Base-by-base conservation (phyloP, 805 yeast genomes). In the Candida pseudofarinosa region DNA sequence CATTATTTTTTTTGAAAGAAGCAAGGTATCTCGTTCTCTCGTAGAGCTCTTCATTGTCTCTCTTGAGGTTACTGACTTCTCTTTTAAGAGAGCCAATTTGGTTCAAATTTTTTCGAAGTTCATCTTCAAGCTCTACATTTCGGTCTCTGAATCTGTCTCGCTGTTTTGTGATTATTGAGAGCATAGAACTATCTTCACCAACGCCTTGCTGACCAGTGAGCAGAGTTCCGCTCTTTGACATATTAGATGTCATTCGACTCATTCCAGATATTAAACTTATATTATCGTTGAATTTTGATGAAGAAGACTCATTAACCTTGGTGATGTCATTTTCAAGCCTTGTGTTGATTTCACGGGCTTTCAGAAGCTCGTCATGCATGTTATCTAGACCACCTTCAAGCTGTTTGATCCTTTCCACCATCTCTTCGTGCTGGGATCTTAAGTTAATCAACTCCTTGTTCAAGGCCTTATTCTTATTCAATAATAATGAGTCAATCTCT, bases 121-220 rank as follows among this genome's bases (percentile, higher is more conserved):
- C 95, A 43, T 85, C 85, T 60, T 91, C 98, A 42, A 93, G 73
- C 58, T 88, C 96, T 44, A 77, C 78, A 55, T 85, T 88, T 42
- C 88, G 76, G n/a, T 79, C 76, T 54, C 95, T 81, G 71, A 90
- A 89, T 48, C 99, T 72, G 62, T 91, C 99, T 60, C 99, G 80
- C 67, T 91, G 99, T 57, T 91, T 90, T 12, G 97, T 89, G 20
- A 93, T 80, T 41, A 91, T 88, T 1, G 95, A 95, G 39, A 91
- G 63, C 20, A 90, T 79, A 3, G 81, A 75, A 10, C 71, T 56
- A 8, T 48, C 50, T 7, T 52, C 50, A 8, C 46, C 54, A 13
- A 48, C 47, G 15, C 43, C 34, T 7, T 53, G 38, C 4, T 37
- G 39, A n/a, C 49, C 45, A 10, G 69, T 69, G 19, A 79, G 79